These are phyloP conservation scores for Incumbomyces delicatus DNA, from an alignment of 2,329 filamentous ascomycete genomes.

Conservation along the genomic window DNA sequence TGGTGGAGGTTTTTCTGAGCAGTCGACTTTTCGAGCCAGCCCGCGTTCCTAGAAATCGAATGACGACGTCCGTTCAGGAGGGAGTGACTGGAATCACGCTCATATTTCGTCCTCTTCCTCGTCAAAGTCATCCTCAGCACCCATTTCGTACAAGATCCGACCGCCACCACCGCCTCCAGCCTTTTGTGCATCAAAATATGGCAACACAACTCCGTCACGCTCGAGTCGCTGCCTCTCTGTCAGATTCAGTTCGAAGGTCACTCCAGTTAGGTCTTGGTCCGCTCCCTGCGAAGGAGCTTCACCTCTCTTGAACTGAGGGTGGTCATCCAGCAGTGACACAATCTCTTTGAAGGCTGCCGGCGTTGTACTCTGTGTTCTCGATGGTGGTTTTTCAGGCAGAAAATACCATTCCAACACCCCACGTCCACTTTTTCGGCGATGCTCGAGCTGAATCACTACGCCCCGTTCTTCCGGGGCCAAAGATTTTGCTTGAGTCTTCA, in stretches of 20 bases:
- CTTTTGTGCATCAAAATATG: slow-evolving; percentile 93
- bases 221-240: slow-evolving; percentile 86
- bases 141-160: slow-evolving; percentile 93
- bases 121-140: slow-evolving; percentile 90
- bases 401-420: slow-evolving; percentile 62
- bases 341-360: slow-evolving; percentile 38
- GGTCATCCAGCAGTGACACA: slow-evolving; percentile 61
- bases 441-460: slow-evolving; percentile 73
- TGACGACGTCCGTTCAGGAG: neutral
- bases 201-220: slow-evolving; percentile 78
- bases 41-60: neutral
- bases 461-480: slow-evolving; percentile 32
- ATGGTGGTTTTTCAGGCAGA: slow-evolving; percentile 29
- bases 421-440: slow-evolving; percentile 71
- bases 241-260: slow-evolving; percentile 76
- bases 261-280: slow-evolving; percentile 50
- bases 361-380: slow-evolving; percentile 11
- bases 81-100: slow-evolving; percentile 11
- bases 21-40: neutral
- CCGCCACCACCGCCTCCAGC: slow-evolving; percentile 70
- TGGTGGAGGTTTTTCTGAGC: slow-evolving; percentile 84
- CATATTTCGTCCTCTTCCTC: slow-evolving; percentile 89
- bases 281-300: slow-evolving; percentile 30
- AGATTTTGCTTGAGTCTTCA: slow-evolving; percentile 26
- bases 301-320: slow-evolving; percentile 55